Evolutionary conservation across 2,329 filamentous ascomycete species (phyloP).

Genomic region (Akanthomyces uredinophilus): DNA sequence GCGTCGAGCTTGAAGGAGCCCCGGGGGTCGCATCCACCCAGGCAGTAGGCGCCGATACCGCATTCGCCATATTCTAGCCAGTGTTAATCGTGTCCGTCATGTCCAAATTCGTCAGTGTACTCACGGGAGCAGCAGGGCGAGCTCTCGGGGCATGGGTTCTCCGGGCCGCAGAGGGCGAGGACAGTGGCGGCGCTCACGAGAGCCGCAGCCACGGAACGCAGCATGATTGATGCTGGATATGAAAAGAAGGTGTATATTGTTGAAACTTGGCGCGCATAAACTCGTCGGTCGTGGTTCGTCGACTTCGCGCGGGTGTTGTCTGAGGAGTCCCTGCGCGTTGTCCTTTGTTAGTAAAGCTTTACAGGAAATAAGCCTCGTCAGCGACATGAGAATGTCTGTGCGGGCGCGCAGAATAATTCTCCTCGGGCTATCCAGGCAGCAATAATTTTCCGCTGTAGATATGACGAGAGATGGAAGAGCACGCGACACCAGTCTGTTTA

Average conservation of each 20-base stretch:
- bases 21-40: constrained; percentile 88
- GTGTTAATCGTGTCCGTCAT: neutral
- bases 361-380: neutral
- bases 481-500: neutral
- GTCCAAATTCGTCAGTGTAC: constrained; percentile 28
- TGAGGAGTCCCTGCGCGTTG: neutral
- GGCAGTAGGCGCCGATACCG: constrained; percentile 88
- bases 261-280: neutral
- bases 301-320: neutral
- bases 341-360: neutral
- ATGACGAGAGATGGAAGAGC: neutral
- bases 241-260: neutral
- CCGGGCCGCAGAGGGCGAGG: constrained; percentile 40
- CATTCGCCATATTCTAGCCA: constrained; percentile 80
- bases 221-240: constrained; percentile 23
- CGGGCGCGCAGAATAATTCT: neutral
- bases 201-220: constrained; percentile 27
- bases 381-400: neutral
- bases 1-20: constrained; percentile 78
- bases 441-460: neutral
- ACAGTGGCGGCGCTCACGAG: constrained; percentile 29
- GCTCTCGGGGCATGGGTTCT: constrained; percentile 62
- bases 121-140: constrained; percentile 77
- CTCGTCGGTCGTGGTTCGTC: neutral
- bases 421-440: neutral